These are phyloP conservation scores for Barnettozyma sucrosica DNA, from an alignment of 805 yeast species.

Conservation along the genomic window DNA sequence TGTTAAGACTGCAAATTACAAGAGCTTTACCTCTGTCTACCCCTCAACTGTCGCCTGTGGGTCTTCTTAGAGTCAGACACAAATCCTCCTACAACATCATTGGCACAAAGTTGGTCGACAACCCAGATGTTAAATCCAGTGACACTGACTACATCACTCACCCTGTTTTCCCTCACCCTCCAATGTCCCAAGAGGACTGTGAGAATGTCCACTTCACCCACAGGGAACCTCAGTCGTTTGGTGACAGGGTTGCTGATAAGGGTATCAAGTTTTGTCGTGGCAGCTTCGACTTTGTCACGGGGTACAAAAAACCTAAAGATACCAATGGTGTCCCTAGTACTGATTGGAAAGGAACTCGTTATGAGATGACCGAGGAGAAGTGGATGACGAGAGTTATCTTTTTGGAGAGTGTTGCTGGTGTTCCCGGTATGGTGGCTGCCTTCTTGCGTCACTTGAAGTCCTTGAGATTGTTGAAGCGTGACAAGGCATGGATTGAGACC, in stretches of 20 bases:
- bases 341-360: slow-evolving; percentile 31
- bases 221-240: slow-evolving; percentile 38
- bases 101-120: neutral
- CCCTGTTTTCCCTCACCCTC: slow-evolving; percentile 40
- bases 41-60: neutral
- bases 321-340: slow-evolving; percentile 26
- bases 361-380: slow-evolving; percentile 52
- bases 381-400: slow-evolving; percentile 62
- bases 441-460: slow-evolving; percentile 65
- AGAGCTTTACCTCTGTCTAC: neutral
- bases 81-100: neutral
- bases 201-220: slow-evolving; percentile 43
- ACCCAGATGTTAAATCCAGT: neutral
- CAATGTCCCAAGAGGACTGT: slow-evolving; percentile 33
- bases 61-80: neutral
- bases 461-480: slow-evolving; percentile 54
- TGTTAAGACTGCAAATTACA: neutral
- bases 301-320: slow-evolving; percentile 52
- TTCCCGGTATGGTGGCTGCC: slow-evolving; percentile 76
- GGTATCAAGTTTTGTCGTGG: slow-evolving; percentile 41
- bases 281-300: slow-evolving; percentile 57
- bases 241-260: slow-evolving; percentile 48
- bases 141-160: slow-evolving; percentile 16
- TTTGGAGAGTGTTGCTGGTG: slow-evolving; percentile 69
- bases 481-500: slow-evolving; percentile 72